phyloP scores from a whole-genome alignment of 2,329 filamentous ascomycete genomes.

The Sclerotinia borealis region DNA sequence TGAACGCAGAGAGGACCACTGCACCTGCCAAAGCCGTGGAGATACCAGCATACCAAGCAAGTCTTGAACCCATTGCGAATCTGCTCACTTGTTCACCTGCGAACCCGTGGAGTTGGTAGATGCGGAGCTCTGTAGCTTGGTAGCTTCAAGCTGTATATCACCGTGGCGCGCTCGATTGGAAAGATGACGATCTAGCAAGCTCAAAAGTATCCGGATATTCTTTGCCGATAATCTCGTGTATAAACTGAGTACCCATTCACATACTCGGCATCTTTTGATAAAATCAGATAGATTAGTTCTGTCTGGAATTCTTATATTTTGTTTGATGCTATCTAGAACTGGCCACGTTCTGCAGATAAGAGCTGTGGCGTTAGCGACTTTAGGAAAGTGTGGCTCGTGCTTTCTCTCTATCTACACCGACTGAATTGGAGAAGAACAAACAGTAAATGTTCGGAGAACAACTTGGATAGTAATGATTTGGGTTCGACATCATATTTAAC shows the following conservation, averaged over 20 bases:
- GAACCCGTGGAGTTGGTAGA: neutral
- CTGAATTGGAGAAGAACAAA: neutral
- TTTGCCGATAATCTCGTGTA: neutral
- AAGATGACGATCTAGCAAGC: neutral
- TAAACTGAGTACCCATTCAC: neutral
- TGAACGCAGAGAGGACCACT: conserved; percentile 84
- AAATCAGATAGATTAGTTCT: neutral
- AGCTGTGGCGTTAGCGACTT: neutral
- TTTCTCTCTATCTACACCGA: neutral
- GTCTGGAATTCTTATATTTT: neutral
- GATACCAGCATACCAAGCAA: conserved; percentile 49
- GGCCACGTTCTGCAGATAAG: conserved; percentile 9
- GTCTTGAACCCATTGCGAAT: conserved; percentile 22
- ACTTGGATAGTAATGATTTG: no score
- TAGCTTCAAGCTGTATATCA: neutral
- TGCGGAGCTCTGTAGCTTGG: neutral
- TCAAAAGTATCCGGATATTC: neutral
- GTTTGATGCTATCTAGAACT: conserved; percentile 1
- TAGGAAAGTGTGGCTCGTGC: conserved; percentile 3
- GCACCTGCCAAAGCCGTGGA: conserved; percentile 78
- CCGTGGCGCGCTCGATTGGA: neutral
- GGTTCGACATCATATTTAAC: neutral
- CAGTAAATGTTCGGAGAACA: no score
- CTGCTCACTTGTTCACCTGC: neutral
- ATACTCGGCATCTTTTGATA: neutral